phyloP scores from a whole-genome alignment of 2,329 filamentous ascomycete genomes.

The Parastagonospora nodorum region DNA sequence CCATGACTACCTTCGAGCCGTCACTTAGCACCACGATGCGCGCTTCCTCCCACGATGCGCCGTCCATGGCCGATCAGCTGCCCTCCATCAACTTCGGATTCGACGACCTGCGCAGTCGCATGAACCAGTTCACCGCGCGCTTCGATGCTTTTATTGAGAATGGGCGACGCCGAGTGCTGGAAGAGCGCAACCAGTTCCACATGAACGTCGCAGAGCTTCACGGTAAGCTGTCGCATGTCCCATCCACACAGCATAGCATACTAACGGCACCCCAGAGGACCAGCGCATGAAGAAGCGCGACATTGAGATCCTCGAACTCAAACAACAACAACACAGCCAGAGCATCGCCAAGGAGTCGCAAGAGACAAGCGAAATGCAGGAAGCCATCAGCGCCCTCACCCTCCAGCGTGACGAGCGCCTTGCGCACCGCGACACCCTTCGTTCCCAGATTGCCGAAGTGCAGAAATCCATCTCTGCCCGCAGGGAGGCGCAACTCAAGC shows the following conservation, averaged over 20 bases:
- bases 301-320: conserved; percentile 79
- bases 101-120: conserved; percentile 91
- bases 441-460: conserved; percentile 64
- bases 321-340: conserved; percentile 72
- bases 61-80: conserved; percentile 76
- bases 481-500: conserved; percentile 72
- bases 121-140: conserved; percentile 86
- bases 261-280: conserved; percentile 67
- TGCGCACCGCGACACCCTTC: conserved; percentile 60
- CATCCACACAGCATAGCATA: not conserved
- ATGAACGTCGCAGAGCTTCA: conserved; percentile 88
- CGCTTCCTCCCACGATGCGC: conserved; percentile 62
- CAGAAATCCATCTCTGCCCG: conserved; percentile 72
- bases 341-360: conserved; percentile 76
- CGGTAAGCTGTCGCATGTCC: conserved; percentile 61
- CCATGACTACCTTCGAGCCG: conserved; percentile 68
- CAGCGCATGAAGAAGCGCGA: conserved; percentile 87
- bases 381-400: conserved; percentile 62
- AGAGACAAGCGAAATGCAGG: conserved; percentile 70
- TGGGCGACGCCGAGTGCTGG: conserved; percentile 83
- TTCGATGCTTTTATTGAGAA: conserved; percentile 96
- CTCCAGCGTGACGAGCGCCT: conserved; percentile 61
- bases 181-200: conserved; percentile 92
- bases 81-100: conserved; percentile 95
- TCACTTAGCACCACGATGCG: conserved; percentile 70